Evolutionary conservation across 208 protist genomes (phyloP), one percentile per base, ranked within the genome.

Genomic region (Tritrichomonas foetus): DNA sequence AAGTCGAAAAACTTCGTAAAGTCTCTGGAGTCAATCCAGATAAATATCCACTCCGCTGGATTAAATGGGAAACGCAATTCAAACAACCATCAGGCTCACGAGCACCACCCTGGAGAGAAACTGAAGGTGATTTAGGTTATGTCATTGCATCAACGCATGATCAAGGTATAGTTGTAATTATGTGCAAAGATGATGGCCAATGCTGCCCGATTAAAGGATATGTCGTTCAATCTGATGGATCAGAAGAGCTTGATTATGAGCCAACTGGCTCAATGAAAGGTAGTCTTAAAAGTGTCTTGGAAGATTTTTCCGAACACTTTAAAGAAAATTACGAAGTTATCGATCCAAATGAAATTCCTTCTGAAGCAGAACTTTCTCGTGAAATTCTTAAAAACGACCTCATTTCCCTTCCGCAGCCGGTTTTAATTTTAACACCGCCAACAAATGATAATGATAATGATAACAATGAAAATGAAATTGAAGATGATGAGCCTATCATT

Each of bases 401-500:
- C 8, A 33, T 53, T 57, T 53, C 78, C 11, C 47, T 89, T 53
- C 78, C 78, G 0, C 44, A 44, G 57, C 78, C 78, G 20, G 44
- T 89, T 57, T 30, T 89, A 8, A 47, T 89, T 57, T 49, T 89
- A n/a, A 33, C 41, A 20, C 39, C 44, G 8, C 39, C 3, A 2
- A 27, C 25, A 39, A n/a, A 57, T 36, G 78, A 47, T n/a, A 22
- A 22, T 0, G 78, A 89, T n/a, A 47, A 57, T 27, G 78, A 89
- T 39, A 39, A 39, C 1, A n/a, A n/a, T n/a, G n/a, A n/a, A n/a
- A 44, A 47, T 0, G 78, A 89, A 57, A 16, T 33, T 57, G 78
- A 89, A 89, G 78, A 89, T 57, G 78, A 89, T 89, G 47, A 89
- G 27, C 78, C 78, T 27, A 53, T 89, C 57, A n/a, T 89, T 57